These are phyloP conservation scores for Neoarthrinium moseri DNA, from an alignment of 2,329 filamentous ascomycete genomes.

Conservation along the genomic window DNA sequence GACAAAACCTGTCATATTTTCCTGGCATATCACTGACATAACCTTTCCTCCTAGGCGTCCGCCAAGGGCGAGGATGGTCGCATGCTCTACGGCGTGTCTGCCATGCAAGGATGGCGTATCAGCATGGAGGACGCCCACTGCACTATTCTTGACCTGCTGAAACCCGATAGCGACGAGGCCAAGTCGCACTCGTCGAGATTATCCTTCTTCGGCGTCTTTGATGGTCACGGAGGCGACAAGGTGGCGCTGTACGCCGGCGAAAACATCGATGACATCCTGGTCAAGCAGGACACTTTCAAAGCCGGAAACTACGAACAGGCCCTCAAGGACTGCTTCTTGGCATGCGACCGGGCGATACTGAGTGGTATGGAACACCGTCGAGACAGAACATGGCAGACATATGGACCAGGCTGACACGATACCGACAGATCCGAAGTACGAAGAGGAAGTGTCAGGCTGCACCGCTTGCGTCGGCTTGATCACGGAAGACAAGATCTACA, in stretches of 20 bases:
- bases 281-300: conserved; percentile 93
- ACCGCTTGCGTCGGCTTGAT: conserved; percentile 91
- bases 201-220: conserved; percentile 97
- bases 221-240: conserved; percentile 96
- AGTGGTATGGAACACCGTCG: conserved; percentile 69
- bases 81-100: conserved; percentile 89
- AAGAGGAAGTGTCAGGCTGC: conserved; percentile 97
- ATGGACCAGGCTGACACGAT: neutral
- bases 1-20: too few species aligned
- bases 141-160: conserved; percentile 81
- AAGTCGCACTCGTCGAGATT: conserved; percentile 69
- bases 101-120: conserved; percentile 99
- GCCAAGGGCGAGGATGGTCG: conserved; percentile 89
- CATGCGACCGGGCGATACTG: conserved; percentile 92
- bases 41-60: conserved; percentile 68
- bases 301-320: conserved; percentile 90
- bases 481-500: conserved; percentile 87
- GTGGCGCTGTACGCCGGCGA: conserved; percentile 92
- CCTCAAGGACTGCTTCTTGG: conserved; percentile 94
- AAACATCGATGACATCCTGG: conserved; percentile 89
- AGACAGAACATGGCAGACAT: neutral
- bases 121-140: conserved; percentile 99
- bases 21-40: too few species aligned
- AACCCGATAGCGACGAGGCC: conserved; percentile 51
- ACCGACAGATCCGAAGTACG: conserved; percentile 82